These are phyloP conservation scores for Xeromyces bisporus DNA, from an alignment of 495 filamentous ascomycete species.

Conservation along the genomic window DNA sequence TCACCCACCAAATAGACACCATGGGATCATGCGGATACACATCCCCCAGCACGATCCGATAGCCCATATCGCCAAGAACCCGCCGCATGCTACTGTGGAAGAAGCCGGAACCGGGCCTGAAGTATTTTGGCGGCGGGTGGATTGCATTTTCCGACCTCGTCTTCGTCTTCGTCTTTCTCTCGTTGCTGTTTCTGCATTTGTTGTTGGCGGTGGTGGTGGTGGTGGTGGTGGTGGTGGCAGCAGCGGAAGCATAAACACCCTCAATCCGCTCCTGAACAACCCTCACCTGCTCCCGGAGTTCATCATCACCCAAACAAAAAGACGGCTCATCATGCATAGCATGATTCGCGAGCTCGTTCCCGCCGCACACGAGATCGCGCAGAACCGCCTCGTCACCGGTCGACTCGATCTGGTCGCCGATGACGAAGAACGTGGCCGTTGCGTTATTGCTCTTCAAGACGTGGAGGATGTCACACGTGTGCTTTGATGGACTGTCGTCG, in stretches of 20 bases:
- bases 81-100: slow-evolving; percentile 51
- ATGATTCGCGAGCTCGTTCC: slow-evolving; percentile 68
- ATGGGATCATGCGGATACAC: slow-evolving; percentile 82
- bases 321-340: slow-evolving; percentile 71
- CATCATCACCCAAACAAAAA: slow-evolving; percentile 20
- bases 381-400: slow-evolving; percentile 39
- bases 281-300: slow-evolving; percentile 22
- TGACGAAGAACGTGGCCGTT: slow-evolving; percentile 62
- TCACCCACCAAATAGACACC: slow-evolving; percentile 46
- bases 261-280: slow-evolving; percentile 32
- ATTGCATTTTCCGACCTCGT: too few relatives aligned
- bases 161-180: too few relatives aligned
- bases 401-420: slow-evolving; percentile 49
- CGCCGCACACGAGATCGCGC: slow-evolving; percentile 39
- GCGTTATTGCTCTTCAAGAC: slow-evolving; percentile 39
- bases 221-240: slow-evolving; percentile 1
- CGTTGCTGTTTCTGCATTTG: slow-evolving; percentile 6
- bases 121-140: slow-evolving; percentile 28
- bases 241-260: slow-evolving; percentile 32
- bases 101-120: slow-evolving; percentile 67
- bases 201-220: too few relatives aligned
- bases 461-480: slow-evolving; percentile 54
- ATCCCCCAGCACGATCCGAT: slow-evolving; percentile 54
- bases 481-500: slow-evolving; percentile 62
- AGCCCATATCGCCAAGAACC: slow-evolving; percentile 37